Conservation (phyloP, 106 monocot species). For the Platanthera guangdongensis region DNA sequence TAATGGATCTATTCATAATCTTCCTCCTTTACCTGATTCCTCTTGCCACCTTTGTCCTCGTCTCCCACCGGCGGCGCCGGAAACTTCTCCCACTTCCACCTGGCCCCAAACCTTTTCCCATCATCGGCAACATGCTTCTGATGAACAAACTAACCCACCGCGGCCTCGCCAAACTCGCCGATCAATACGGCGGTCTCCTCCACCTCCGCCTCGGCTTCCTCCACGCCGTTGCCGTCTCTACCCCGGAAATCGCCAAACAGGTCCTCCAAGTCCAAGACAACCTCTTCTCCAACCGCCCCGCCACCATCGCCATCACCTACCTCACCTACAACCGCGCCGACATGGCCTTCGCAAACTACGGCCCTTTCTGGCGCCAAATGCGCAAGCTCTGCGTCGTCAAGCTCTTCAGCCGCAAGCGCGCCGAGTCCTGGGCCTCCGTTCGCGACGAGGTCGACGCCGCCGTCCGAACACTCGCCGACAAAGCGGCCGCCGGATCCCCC, state of each 20-base stretch:
- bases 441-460: slow-evolving; percentile 58
- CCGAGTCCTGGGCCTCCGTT: slow-evolving; percentile 81
- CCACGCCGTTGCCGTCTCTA: slow-evolving; percentile 68
- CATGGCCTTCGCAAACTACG: slow-evolving; percentile 98
- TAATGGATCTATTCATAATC: not conserved
- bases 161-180: slow-evolving; percentile 61
- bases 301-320: slow-evolving; percentile 66
- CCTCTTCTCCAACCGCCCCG: slow-evolving; percentile 80
- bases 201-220: slow-evolving; percentile 71
- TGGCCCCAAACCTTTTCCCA: slow-evolving; percentile 47
- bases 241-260: slow-evolving; percentile 70
- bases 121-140: slow-evolving; percentile 83
- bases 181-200: slow-evolving; percentile 54
- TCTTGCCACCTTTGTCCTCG: slow-evolving; percentile 6
- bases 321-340: slow-evolving; percentile 87
- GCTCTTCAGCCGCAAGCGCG: slow-evolving; percentile 89
- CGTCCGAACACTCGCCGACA: slow-evolving; percentile 12
- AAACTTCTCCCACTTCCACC: slow-evolving; percentile 48
- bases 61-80: slow-evolving; percentile 14
- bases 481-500: not conserved
- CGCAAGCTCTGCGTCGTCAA: slow-evolving; percentile 86
- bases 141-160: slow-evolving; percentile 96
- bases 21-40: slow-evolving; percentile 15
- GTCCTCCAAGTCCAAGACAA: slow-evolving; percentile 80
- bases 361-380: slow-evolving; percentile 98